A percentile compares a stretch with the other conserved stretches of the same genome.
phyloP scores from a whole-genome alignment of 2,329 filamentous ascomycete genomes.

The Penicillium sclerotigenum region DNA sequence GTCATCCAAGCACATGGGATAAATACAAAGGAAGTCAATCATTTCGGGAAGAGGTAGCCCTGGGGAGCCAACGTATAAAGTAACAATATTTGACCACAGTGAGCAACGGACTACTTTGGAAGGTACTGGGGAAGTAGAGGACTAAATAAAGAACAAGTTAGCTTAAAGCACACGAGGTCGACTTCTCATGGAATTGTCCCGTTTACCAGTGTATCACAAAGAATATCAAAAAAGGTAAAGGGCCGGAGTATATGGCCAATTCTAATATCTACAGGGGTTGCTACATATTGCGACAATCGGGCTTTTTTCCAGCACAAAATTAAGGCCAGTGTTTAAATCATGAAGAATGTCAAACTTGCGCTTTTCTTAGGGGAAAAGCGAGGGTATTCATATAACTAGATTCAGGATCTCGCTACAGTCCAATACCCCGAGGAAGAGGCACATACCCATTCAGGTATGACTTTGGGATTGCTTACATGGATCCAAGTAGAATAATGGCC shows the following conservation, averaged over 20 bases:
- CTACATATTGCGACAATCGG: background rate
- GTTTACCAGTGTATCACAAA: background rate
- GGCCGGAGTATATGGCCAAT: constrained; percentile 1
- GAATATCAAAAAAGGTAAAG: background rate
- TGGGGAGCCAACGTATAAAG: background rate
- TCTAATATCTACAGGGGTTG: background rate
- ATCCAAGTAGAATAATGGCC: background rate
- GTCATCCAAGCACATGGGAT: background rate
- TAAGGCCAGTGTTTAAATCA: background rate
- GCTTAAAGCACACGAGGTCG: background rate
- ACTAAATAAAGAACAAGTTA: background rate
- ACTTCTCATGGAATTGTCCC: background rate
- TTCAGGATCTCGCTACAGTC: background rate
- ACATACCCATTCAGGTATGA: background rate
- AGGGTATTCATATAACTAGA: background rate
- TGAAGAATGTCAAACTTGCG: background rate
- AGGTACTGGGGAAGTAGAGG: background rate
- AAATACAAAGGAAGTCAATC: background rate
- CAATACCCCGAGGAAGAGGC: too few relatives aligned
- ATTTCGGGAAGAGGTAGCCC: background rate
- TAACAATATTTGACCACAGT: background rate
- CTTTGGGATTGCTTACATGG: too few relatives aligned
- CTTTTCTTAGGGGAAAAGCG: background rate
- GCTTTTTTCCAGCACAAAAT: background rate
- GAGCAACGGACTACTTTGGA: background rate